Percentiles rank a stretch among this genome's conserved stretches.
Conservation (phyloP, 2,329 filamentous ascomycete genomes). For the Exophiala bonariae region DNA sequence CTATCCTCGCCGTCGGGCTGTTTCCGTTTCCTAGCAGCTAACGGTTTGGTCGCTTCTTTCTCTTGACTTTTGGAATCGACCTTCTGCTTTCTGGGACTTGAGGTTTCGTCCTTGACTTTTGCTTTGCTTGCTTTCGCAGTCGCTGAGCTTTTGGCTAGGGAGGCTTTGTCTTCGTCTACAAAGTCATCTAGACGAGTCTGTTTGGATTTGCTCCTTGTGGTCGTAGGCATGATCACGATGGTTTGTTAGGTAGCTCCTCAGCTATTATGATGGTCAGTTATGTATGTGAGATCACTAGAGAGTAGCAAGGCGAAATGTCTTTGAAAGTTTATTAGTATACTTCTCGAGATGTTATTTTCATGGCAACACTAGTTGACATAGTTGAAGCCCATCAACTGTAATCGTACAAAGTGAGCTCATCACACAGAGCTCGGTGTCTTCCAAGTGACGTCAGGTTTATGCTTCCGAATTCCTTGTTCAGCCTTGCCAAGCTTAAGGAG, state of each 20-base stretch:
- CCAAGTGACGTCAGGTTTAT: no score
- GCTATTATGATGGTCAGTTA: no score
- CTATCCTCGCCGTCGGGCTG: constrained; percentile 5
- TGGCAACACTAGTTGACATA: no score
- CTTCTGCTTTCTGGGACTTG: neutral
- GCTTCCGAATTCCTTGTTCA: no score
- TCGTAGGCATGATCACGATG: constrained; percentile 8
- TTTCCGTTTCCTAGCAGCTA: neutral
- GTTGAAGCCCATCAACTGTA: no score
- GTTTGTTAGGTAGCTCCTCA: neutral
- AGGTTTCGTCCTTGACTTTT: neutral
- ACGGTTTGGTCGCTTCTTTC: neutral
- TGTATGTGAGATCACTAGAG: no score
- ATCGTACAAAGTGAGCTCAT: no score
- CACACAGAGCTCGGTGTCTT: no score
- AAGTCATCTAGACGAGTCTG: constrained; percentile 17
- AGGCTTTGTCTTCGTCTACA: neutral
- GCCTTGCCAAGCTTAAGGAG: no score
- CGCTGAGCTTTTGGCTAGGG: neutral
- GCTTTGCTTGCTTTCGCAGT: neutral
- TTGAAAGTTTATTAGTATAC: no score
- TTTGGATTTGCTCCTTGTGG: constrained; percentile 16
- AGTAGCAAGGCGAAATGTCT: neutral
- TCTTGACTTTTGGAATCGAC: neutral
- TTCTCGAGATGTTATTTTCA: no score